phyloP scores from a whole-genome alignment of 495 filamentous ascomycete genomes.

The Penicillium diatomitis region DNA sequence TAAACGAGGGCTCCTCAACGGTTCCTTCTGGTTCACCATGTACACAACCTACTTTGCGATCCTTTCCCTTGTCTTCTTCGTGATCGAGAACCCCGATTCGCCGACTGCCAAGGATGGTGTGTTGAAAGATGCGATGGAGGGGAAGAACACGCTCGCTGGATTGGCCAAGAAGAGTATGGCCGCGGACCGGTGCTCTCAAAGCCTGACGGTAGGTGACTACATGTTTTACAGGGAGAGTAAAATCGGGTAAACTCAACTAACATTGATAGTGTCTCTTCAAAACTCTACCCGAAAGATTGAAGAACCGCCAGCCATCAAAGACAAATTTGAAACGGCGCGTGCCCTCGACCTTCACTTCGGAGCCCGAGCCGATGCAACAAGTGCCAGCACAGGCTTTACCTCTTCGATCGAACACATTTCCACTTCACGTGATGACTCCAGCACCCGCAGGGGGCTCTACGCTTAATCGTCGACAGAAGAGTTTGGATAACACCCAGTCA shows the following conservation, averaged over 20 bases:
- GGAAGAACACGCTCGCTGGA: conserved; percentile 67
- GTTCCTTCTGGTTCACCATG: conserved; percentile 93
- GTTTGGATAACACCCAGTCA: conserved; percentile 24
- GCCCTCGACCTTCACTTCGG: conserved; percentile 18
- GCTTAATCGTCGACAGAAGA: conserved; percentile 19
- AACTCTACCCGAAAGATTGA: conserved; percentile 61
- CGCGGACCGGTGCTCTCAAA: conserved; percentile 72
- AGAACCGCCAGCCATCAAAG: conserved; percentile 41
- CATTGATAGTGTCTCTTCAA: conserved; percentile 60
- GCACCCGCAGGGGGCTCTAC: conserved; percentile 8
- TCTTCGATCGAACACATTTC: conserved; percentile 42
- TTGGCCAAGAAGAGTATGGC: conserved; percentile 79
- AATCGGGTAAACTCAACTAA: background rate
- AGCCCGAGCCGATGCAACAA: conserved; percentile 17
- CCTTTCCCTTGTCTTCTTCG: conserved; percentile 80
- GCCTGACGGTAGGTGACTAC: conserved; percentile 53
- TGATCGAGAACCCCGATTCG: conserved; percentile 80
- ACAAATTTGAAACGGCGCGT: conserved; percentile 34
- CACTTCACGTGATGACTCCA: conserved; percentile 25
- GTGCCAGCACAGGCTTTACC: conserved; percentile 24
- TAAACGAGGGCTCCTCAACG: conserved; percentile 68
- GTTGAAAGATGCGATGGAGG: conserved; percentile 72
- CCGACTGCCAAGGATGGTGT: conserved; percentile 63
- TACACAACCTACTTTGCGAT: conserved; percentile 96
- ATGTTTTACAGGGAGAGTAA: background rate